Base-by-base conservation (phyloP, 2,329 filamentous ascomycete species). In the Botrytis deweyae region DNA sequence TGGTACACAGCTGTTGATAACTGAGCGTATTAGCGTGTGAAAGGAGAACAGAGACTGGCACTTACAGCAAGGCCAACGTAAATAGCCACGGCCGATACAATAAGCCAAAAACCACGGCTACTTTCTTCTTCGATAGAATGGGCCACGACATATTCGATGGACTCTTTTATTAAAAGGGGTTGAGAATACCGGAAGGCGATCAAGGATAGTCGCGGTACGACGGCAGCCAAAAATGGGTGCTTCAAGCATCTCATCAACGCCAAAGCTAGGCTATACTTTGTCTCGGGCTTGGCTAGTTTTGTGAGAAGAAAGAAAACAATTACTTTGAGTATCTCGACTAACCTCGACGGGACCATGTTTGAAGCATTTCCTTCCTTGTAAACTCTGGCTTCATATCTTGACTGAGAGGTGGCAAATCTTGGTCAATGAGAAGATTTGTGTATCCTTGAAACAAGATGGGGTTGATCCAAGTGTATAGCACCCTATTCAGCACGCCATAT, bases 161-260 rank as follows among this genome's bases (percentile, higher is more conserved):
- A 77, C 7, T 78, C 72, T 33, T 81, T 81, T 52, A 86, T 85
- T 3, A 86, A 76, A 2, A 82, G 65, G 7, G 84, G 82, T 73
- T 85, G 84, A 0, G 81, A 80, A 66, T 83, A 85, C 7, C 82
- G 81, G 72, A 85, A 85, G 1, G 79, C 12, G 22, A 84, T 81
- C 20, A 85, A 75, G 38, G 81, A 81, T 0, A 85, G 52, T 12
- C 84, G 81, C 5, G 83, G 82, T 0, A 82, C 63, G n/a, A 83
- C 77, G 3, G 81, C 80, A 9, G 76, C 59, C 5, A 81, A 22
- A 46, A 85, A 81, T 0, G 80, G 80, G 6, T 14, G 29, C 12
- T 74, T 75, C 33, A 83, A 77, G 72, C 78, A 81, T 38, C 59
- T 76, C 3, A 83, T 69, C 25, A 84, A 75, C 2, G 79, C 80